Conservation (phyloP, 169 alveolate genomes). For the Eimeria sp. region DNA sequence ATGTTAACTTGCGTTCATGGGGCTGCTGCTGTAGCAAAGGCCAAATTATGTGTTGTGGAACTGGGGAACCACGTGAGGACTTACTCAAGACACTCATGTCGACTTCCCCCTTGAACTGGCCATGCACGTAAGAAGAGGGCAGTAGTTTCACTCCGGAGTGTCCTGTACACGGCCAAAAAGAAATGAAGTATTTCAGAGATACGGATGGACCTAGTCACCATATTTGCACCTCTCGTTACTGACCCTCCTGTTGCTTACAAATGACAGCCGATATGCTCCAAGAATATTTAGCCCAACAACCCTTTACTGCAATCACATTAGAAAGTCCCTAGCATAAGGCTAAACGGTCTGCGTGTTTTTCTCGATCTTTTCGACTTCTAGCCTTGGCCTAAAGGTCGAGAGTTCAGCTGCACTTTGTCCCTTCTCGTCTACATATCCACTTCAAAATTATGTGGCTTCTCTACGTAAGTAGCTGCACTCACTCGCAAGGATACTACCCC, state of each 20-base stretch:
- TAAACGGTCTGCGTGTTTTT: not conserved
- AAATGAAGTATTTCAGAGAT: not conserved
- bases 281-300: not conserved
- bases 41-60: not conserved
- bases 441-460: not conserved
- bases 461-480: not conserved
- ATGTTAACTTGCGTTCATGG: not conserved
- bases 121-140: not conserved
- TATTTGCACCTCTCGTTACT: not conserved
- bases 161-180: constrained; percentile 14
- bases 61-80: not conserved
- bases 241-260: not conserved
- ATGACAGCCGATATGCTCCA: not conserved
- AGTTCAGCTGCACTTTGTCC: not conserved
- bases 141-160: not conserved
- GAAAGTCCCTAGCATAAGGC: not conserved
- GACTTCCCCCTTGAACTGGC: constrained; percentile 51
- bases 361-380: not conserved
- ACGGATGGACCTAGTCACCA: not conserved
- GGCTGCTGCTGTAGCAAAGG: not conserved
- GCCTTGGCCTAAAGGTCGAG: not conserved
- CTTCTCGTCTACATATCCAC: not conserved
- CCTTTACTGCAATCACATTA: not conserved
- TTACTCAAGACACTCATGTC: constrained; percentile 18
- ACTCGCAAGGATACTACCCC: constrained; percentile 39